Evolutionary conservation across 164 flowering plant genomes (phyloP), one percentile per base, ranked within the genome.

Genomic region (Piper longum): DNA sequence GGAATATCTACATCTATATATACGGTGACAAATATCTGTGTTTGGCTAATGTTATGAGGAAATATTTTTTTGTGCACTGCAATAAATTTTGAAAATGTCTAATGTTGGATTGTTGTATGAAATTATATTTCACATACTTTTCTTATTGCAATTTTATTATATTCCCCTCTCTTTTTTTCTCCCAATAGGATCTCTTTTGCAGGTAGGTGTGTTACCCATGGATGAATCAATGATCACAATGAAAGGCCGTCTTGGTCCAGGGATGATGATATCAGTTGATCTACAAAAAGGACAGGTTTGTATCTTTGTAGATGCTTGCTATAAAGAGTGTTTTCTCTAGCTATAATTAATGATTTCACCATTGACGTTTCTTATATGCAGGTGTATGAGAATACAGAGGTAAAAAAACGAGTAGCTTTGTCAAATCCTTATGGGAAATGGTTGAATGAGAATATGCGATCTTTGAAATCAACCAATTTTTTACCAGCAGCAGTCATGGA

Each of bases 161-260:
- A 4, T 9, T 3, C 52, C 12, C 14, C 2, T 48, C 14, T 57
- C 42, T 16, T 44, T 57, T 39, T 1, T 14, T 54, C 12, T 59
- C 52, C 52, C 14, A 12, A 48, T 48, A 14, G 3, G 3, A 4
- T 14, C 9, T 45, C 56, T 17, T 66, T 11, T 48, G 45, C 73
- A 92, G 99, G 97, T 95, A 78, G 99, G 99, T 56, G 97, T 95
- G 65, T 42, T 95, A 59, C 99, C 97, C 4, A 78, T 89, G 85
- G 97, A 95, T 78, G 99, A 95, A 61, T 84, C 95, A 67, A 91
- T 83, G 77, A 85, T 93, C 61, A 81, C 67, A 59, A 80, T 80
- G 91, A 95, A 95, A 80, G 99, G 99, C 61, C 95, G 99, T 61
- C 80, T 95, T 56, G 99, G 99, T 78, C 99, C 99, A 36, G 99